Conservation (phyloP, 2,329 filamentous ascomycete genomes). For the Aureobasidium mangrovei region DNA sequence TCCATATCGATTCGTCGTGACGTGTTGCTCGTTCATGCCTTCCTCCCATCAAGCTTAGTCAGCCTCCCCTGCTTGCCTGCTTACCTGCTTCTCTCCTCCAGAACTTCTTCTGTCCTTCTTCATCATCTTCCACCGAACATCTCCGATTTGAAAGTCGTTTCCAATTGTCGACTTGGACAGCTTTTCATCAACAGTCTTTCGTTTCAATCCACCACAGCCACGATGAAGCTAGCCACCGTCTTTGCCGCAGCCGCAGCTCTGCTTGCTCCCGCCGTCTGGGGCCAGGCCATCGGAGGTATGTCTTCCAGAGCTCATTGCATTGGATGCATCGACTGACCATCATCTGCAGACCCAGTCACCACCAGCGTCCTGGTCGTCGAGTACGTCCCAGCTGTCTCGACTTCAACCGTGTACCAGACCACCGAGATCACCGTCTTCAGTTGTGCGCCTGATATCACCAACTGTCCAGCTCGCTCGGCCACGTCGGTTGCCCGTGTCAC, state of each 20-base stretch:
- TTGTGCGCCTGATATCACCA: slow-evolving; percentile 31
- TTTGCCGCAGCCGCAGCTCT: slow-evolving; percentile 3
- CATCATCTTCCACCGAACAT: background rate
- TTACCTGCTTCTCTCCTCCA: background rate
- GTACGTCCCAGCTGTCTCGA: slow-evolving; percentile 27
- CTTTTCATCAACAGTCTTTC: background rate
- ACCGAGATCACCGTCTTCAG: slow-evolving; percentile 35
- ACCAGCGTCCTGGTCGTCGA: slow-evolving; percentile 23
- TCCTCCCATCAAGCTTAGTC: background rate
- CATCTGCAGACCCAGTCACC: slow-evolving; percentile 3
- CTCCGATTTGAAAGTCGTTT: background rate
- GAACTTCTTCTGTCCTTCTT: background rate
- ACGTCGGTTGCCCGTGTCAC: slow-evolving; percentile 29
- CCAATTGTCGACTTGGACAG: background rate
- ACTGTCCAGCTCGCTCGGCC: slow-evolving; percentile 29
- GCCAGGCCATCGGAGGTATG: slow-evolving; percentile 1
- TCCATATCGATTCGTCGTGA: too few relatives aligned
- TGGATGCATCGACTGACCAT: background rate
- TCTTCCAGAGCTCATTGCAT: background rate
- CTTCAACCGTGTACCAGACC: slow-evolving; percentile 36
- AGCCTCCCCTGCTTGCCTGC: background rate
- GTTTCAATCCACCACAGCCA: background rate
- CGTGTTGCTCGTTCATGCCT: too few relatives aligned
- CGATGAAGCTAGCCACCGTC: slow-evolving; percentile 12
- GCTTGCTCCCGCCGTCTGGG: slow-evolving; percentile 2